A percentile compares a stretch with the other conserved stretches of the same genome.
These are phyloP conservation scores for Fusarium falciforme DNA, from an alignment of 2,329 filamentous ascomycete genomes.

Conservation along the genomic window DNA sequence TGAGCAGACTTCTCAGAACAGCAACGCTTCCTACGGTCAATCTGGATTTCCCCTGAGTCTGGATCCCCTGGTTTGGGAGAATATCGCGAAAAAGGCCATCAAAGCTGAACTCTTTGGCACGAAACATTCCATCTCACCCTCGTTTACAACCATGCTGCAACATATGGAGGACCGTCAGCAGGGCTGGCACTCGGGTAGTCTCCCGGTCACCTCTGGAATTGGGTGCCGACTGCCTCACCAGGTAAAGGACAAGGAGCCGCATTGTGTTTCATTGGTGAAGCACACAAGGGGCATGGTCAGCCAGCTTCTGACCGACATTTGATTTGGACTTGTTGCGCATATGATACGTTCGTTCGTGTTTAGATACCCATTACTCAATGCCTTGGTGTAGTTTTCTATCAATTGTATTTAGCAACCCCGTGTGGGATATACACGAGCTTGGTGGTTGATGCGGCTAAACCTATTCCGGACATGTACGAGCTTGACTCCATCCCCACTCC, in stretches of 20 bases:
- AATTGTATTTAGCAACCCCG: background rate
- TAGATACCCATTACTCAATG: slow-evolving; percentile 12
- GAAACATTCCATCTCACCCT: background rate
- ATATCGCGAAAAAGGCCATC: slow-evolving; percentile 32
- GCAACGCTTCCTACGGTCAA: background rate
- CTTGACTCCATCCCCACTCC: background rate
- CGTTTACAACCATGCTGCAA: slow-evolving; percentile 31
- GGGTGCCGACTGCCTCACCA: slow-evolving; percentile 16
- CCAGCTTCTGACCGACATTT: slow-evolving; percentile 19
- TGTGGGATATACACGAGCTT: background rate
- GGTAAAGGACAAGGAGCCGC: slow-evolving; percentile 32
- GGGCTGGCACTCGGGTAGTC: slow-evolving; percentile 37
- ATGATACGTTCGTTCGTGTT: background rate
- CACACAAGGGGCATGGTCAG: slow-evolving; percentile 37
- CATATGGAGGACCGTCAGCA: slow-evolving; percentile 41
- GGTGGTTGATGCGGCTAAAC: background rate
- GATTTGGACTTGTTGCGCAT: background rate
- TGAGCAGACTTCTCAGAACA: background rate
- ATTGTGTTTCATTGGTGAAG: slow-evolving; percentile 40
- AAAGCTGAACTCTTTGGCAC: slow-evolving; percentile 36
- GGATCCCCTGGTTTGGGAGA: slow-evolving; percentile 33
- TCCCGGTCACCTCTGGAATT: slow-evolving; percentile 9
- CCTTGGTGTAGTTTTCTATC: background rate
- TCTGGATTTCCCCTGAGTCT: slow-evolving; percentile 24
- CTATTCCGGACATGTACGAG: background rate